Percentiles rank a stretch among this genome's conserved stretches.
These are phyloP conservation scores for Hypocrella siamensis DNA, from an alignment of 2,329 filamentous ascomycete genomes.

Conservation along the genomic window DNA sequence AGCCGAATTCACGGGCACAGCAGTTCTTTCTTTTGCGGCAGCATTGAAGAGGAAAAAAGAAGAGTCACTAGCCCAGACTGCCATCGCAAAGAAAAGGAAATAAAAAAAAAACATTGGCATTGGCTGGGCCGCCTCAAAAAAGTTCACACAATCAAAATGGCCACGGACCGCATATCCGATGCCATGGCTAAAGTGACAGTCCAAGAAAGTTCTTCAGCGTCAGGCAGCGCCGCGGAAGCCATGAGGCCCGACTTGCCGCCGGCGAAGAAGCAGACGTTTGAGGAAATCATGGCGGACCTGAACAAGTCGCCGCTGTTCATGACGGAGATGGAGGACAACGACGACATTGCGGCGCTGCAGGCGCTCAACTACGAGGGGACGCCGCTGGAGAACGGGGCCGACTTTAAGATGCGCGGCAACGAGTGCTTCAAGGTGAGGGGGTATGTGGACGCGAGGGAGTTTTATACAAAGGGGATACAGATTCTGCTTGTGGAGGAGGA, in stretches of 20 bases:
- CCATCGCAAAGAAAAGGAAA: no score
- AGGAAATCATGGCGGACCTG: conserved; percentile 40
- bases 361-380: conserved; percentile 90
- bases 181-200: no score
- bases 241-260: conserved; percentile 30
- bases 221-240: conserved; percentile 9
- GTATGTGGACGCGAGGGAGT: conserved; percentile 77
- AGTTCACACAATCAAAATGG: no score
- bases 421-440: conserved; percentile 61
- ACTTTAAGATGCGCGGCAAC: conserved; percentile 87
- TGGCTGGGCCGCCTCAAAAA: no score
- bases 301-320: conserved; percentile 75
- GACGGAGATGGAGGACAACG: conserved; percentile 80
- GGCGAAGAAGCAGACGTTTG: conserved; percentile 30
- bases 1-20: no score
- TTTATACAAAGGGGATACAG: conserved; percentile 74
- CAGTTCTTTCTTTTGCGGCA: no score
- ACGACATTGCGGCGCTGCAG: conserved; percentile 71
- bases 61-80: no score
- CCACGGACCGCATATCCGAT: no score
- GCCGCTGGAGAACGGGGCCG: conserved; percentile 61
- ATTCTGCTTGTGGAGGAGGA: conserved; percentile 55
- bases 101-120: no score
- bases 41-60: no score
- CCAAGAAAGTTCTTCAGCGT: no score